Conservation (phyloP, 164 flowering plant species). For the Hamamelis virginiana region DNA sequence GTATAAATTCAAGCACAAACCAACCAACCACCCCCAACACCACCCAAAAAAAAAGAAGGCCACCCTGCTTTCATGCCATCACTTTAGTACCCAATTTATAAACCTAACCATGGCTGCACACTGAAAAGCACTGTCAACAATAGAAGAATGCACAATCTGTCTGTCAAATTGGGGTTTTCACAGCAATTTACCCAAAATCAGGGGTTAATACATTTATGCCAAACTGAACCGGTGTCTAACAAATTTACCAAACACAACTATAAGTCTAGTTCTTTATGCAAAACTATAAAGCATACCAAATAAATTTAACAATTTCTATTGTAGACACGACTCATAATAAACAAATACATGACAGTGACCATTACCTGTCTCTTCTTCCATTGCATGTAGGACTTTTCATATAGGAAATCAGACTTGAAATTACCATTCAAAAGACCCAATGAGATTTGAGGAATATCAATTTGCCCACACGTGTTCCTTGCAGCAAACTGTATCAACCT, state of each 20-base stretch:
- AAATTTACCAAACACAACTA: neutral
- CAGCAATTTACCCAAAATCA: neutral
- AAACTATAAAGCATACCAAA: neutral
- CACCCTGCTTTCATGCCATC: neutral
- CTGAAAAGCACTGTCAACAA: neutral
- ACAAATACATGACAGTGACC: constrained; percentile 6
- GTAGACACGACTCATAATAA: neutral
- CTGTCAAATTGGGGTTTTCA: neutral
- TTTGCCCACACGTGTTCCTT: constrained; percentile 32
- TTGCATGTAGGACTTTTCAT: constrained; percentile 56
- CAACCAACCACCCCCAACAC: neutral
- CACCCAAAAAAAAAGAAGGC: neutral
- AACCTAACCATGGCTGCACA: neutral
- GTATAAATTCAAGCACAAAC: neutral
- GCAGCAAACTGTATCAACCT: constrained; percentile 43
- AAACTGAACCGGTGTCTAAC: neutral
- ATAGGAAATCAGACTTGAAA: constrained; percentile 52
- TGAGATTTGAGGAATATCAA: constrained; percentile 56
- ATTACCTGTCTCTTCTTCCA: constrained; percentile 81
- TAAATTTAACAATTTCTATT: neutral
- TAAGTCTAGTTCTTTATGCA: neutral
- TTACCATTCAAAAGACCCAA: constrained; percentile 56
- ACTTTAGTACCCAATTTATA: neutral
- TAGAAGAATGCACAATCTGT: neutral
- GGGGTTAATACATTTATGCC: neutral